Conservation (phyloP, 2,329 filamentous ascomycete genomes). For the Hymenoscyphus occultus region DNA sequence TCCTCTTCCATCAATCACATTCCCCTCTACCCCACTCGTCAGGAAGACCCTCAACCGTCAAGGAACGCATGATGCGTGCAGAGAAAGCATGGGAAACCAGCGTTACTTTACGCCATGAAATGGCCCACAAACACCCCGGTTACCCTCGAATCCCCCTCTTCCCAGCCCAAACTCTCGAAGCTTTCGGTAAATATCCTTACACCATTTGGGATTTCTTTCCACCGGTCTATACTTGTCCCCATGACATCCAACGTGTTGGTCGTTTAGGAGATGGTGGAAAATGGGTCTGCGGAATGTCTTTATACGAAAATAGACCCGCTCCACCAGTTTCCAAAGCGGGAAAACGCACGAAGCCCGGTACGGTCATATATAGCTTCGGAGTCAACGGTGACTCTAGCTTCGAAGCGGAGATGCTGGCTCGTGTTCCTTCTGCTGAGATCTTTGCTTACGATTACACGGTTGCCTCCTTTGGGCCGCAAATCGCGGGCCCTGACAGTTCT, state of each 20-base stretch:
- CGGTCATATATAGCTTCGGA: constrained; percentile 42
- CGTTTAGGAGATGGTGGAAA: constrained; percentile 43
- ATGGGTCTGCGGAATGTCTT: constrained; percentile 43
- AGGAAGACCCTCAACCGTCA: constrained; percentile 18
- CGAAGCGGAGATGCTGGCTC: constrained; percentile 40
- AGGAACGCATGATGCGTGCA: constrained; percentile 28
- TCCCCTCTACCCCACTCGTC: background rate
- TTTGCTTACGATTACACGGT: constrained; percentile 43
- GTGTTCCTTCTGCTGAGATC: constrained; percentile 39
- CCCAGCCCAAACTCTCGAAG: constrained; percentile 24
- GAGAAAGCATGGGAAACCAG: constrained; percentile 27
- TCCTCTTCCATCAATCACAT: constrained; percentile 25
- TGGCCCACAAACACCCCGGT: constrained; percentile 23
- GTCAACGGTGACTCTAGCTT: constrained; percentile 40
- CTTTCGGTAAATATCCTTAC: constrained; percentile 34
- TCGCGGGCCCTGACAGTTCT: constrained; percentile 12
- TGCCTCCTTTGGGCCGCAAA: constrained; percentile 33
- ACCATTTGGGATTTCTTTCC: constrained; percentile 43
- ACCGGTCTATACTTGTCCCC: constrained; percentile 41
- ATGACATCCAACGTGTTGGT: constrained; percentile 42
- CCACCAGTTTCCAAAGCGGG: constrained; percentile 20
- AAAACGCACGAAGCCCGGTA: constrained; percentile 7
- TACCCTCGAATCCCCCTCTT: constrained; percentile 29
- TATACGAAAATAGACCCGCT: constrained; percentile 33
- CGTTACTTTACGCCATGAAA: constrained; percentile 28